Base-by-base conservation (phyloP, 495 filamentous ascomycete genomes). In the Penicillium silybi region DNA sequence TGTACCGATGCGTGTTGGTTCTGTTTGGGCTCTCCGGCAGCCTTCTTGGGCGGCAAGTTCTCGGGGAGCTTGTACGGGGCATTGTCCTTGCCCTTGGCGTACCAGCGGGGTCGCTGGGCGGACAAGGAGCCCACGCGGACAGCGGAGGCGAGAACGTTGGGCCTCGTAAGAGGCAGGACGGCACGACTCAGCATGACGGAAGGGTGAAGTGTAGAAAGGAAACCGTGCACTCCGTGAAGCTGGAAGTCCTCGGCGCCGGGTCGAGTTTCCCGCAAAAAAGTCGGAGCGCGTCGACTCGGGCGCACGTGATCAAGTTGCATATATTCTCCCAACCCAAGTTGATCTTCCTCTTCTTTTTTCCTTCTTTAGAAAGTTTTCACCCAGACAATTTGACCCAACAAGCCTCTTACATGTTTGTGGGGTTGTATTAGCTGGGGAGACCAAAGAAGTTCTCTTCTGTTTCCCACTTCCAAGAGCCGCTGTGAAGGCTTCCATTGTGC, bases 341-440 rank as follows among this genome's bases (percentile, higher is more conserved):
- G 6, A 23, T 63, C 20, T 57, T 54, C 57, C 65, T 59, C 54
- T 67, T 64, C 60, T 69, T 62, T 58, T 63, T 64, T 64, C 44
- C 49, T 13, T 25, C 34, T 63, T 65, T 63, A 68, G 75, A 85
- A 86, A 86, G 80, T 86, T 86, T 66, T 4, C 48, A 82, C 80
- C 82, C 79, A 77, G 77, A 63, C 59, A 86, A 83, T 84, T 85
- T 85, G 85, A 80, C 85, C 76, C 72, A 61, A 58, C 73, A 70
- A 59, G 69, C 74, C 32, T 54, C 45, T 49, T 55, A 50, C 54
- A 76, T 79, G 76, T 71, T 70, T 77, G 74, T 56, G 62, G 69
- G 68, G 83, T 83, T 86, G 83, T 80, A 86, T 75, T 78, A 81
- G 67, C 81, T 82, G 82, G 84, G 84, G 71, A 88, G 85, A 87